Evolutionary conservation across 1,284 basidiomycete genomes (phyloP).

Genomic region (Heterobasidion occidentale): DNA sequence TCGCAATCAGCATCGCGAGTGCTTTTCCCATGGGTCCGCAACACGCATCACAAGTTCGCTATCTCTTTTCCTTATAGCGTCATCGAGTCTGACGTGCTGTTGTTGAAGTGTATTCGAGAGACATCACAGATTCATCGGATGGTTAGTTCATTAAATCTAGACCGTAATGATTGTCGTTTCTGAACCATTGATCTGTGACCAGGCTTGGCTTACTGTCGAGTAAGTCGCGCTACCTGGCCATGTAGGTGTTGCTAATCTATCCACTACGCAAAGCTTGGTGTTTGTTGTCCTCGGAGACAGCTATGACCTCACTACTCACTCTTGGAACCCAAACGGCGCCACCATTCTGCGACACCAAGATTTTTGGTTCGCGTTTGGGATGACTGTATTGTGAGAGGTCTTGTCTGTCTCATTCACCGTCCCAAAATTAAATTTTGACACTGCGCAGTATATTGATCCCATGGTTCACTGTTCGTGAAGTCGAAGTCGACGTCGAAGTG

Average conservation of each 20-base stretch:
- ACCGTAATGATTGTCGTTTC: constrained; percentile 9
- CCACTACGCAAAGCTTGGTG: constrained; percentile 22
- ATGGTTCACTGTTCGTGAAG: constrained; percentile 35
- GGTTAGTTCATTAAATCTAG: constrained; percentile 30
- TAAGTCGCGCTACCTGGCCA: constrained; percentile 23
- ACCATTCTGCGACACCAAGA: constrained; percentile 33
- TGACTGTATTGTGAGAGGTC: constrained; percentile 29
- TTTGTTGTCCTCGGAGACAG: constrained; percentile 36
- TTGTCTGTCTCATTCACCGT: not conserved
- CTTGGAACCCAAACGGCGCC: constrained; percentile 29
- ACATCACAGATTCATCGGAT: constrained; percentile 64
- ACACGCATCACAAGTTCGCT: constrained; percentile 60
- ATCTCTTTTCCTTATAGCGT: not conserved
- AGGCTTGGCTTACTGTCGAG: constrained; percentile 51
- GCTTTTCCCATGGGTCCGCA: constrained; percentile 60
- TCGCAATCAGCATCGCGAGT: constrained; percentile 50
- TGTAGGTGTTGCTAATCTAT: constrained; percentile 3
- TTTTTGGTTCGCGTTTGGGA: constrained; percentile 35
- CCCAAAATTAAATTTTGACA: constrained; percentile 1
- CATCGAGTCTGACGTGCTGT: constrained; percentile 4
- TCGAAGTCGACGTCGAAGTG: constrained; percentile 34
- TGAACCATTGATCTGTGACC: constrained; percentile 11
- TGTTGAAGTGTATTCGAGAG: constrained; percentile 52
- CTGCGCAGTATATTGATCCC: constrained; percentile 29
- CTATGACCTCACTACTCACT: constrained; percentile 30